Evolutionary conservation across 768 basidiomycete genomes (phyloP).

Genomic region (Pilatotrama ljubarskyi): DNA sequence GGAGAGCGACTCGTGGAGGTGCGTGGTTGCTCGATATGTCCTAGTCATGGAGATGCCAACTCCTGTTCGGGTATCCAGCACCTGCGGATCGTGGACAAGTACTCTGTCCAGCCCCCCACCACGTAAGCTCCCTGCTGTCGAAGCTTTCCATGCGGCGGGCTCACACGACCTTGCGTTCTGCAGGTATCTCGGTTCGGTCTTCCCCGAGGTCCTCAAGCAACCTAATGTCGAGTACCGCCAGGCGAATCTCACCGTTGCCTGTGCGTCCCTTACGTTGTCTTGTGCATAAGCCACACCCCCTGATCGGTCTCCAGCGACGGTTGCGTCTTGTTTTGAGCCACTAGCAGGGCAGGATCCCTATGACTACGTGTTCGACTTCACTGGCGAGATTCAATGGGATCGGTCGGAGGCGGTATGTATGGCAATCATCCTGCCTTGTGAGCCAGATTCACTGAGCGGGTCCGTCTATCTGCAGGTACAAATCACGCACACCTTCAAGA

Average conservation of each 20-base stretch:
- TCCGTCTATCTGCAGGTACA: constrained; percentile 58
- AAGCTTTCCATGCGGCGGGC: constrained; percentile 25
- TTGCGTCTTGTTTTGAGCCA: constrained; percentile 70
- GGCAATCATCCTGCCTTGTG: not conserved
- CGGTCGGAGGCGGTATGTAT: constrained; percentile 67
- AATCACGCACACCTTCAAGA: constrained; percentile 70
- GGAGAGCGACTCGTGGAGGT: constrained; percentile 69
- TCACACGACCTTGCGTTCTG: constrained; percentile 1
- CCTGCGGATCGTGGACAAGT: constrained; percentile 74
- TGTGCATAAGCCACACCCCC: constrained; percentile 8
- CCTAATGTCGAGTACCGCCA: constrained; percentile 79
- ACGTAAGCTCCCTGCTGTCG: constrained; percentile 46
- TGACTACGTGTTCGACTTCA: constrained; percentile 82
- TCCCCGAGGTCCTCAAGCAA: constrained; percentile 66
- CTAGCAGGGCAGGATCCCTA: constrained; percentile 68
- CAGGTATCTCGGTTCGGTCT: constrained; percentile 79
- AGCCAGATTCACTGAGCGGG: not conserved
- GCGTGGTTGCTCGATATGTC: constrained; percentile 27
- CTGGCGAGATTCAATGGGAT: constrained; percentile 77
- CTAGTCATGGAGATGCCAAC: constrained; percentile 13
- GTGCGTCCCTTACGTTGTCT: constrained; percentile 41
- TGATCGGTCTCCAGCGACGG: constrained; percentile 50
- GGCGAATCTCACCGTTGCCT: constrained; percentile 71
- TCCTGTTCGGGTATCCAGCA: constrained; percentile 42
- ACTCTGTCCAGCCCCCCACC: constrained; percentile 70